Evolutionary conservation across 2,329 filamentous ascomycete genomes (phyloP), one percentile per base, ranked within the genome.

Genomic region (Talaromyces funiculosus): DNA sequence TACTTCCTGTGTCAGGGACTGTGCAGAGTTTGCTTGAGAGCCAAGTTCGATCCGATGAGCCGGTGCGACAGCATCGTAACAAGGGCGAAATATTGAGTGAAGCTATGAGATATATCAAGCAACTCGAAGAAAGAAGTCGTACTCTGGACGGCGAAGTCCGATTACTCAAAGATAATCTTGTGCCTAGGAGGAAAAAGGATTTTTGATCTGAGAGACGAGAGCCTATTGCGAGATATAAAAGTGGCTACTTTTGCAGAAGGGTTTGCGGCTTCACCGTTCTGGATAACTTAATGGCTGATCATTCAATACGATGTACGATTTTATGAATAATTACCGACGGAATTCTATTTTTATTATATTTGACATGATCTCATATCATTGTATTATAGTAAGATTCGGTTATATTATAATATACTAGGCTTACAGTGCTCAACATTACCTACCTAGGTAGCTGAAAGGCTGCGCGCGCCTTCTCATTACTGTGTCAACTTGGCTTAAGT

Each of bases 41-140:
- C 10, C 24, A 45, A 57, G 33, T n/a, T 10, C 14, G 14, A 10
- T 4, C 5, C 6, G 54, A 57, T 24, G 54, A 57, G 37, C 18
- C 54, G 8, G 54, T 33, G 10, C 54, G 45, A 45, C 38, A 57
- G 18, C 54, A 57, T 45, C 54, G 54, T 2, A 57, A 45, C 14
- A 57, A 57, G 18, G 54, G 54, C 7, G 54, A 57, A 35, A 26
- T 57, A 16, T 29, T 57, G 5, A 43, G 37, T 31, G 54, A 57
- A 57, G 54, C 54, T 22, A 57, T 57, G 38, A 4, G 54, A 45
- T 57, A 57, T 57, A 57, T 57, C 54, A 57, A 57, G 40, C 54
- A 57, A 2, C 54, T 57, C 26, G 54, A 57, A 22, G 54, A 57
- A 45, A 45, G 54, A 26, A 35, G 26, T 22, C 38, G 54, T 45